These are phyloP conservation scores for Dicorynia guianensis DNA, from an alignment of 306 rosid species.

Conservation along the genomic window DNA sequence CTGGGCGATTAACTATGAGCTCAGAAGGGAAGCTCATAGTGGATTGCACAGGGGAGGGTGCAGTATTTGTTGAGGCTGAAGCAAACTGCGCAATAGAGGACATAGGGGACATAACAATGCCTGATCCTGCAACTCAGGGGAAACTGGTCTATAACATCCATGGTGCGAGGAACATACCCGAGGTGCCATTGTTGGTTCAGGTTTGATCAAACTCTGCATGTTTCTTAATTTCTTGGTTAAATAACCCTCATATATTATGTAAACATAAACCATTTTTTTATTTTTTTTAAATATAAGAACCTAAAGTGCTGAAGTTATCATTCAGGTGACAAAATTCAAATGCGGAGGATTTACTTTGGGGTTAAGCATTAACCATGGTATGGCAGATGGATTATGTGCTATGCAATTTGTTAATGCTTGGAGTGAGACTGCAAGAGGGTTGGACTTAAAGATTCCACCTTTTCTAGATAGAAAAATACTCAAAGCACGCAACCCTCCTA, in stretches of 20 bases:
- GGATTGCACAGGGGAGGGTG: constrained; percentile 68
- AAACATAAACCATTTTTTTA: no score
- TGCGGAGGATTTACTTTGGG: no score
- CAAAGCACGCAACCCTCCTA: constrained; percentile 68
- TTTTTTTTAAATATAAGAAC: no score
- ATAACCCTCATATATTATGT: no score
- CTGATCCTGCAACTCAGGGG: constrained; percentile 67
- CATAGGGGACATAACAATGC: constrained; percentile 60
- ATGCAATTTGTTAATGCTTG: constrained; percentile 82
- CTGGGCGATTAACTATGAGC: constrained; percentile 62
- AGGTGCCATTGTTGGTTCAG: constrained; percentile 90
- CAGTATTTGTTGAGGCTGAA: constrained; percentile 85
- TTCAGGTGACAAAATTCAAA: constrained; percentile 75
- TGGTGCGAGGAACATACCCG: constrained; percentile 69
- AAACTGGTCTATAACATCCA: constrained; percentile 74
- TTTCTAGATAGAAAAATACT: constrained; percentile 73
- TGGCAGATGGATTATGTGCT: constrained; percentile 75
- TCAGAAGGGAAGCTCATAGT: constrained; percentile 67
- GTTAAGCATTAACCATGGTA: constrained; percentile 63
- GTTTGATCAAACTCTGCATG: no score
- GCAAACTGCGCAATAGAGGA: constrained; percentile 63
- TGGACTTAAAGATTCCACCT: constrained; percentile 60
- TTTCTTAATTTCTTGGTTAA: no score
- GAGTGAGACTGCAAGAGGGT: constrained; percentile 74
- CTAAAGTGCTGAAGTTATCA: not conserved